Conservation (phyloP, 1,284 basidiomycete species). For the Amylostereum areolatum region DNA sequence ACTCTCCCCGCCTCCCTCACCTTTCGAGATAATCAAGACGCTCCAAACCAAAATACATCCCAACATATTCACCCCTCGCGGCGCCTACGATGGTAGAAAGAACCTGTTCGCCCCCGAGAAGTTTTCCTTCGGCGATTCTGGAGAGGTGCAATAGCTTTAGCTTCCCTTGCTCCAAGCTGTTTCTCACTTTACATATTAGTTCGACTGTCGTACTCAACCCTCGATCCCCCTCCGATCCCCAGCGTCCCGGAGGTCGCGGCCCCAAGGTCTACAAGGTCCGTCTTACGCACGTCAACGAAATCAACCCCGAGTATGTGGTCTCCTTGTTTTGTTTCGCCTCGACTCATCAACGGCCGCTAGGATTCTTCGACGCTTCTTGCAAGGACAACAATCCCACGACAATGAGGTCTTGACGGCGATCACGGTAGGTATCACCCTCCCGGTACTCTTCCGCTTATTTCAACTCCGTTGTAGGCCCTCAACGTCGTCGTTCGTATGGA, state of each 20-base stretch:
- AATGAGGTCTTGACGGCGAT: conserved; percentile 67
- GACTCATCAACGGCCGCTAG: conserved; percentile 27
- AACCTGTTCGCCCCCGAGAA: conserved; percentile 60
- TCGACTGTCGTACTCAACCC: conserved; percentile 51
- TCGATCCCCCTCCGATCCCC: conserved; percentile 14
- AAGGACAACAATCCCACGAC: conserved; percentile 63
- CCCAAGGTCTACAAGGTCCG: conserved; percentile 60
- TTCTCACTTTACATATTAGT: conserved; percentile 32
- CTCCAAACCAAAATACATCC: conserved; percentile 53
- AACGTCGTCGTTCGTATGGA: conserved; percentile 76
- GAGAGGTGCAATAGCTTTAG: conserved; percentile 8
- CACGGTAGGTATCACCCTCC: conserved; percentile 39
- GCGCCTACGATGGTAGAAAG: conserved; percentile 73
- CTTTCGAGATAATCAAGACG: conserved; percentile 55
- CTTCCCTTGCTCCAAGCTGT: neutral
- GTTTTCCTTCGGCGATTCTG: conserved; percentile 46
- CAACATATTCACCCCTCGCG: conserved; percentile 55
- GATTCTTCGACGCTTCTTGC: conserved; percentile 57
- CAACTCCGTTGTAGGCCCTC: conserved; percentile 40
- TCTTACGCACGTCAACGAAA: conserved; percentile 62
- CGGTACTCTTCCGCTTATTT: conserved; percentile 1
- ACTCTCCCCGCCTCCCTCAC: conserved; percentile 58
- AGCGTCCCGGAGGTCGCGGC: conserved; percentile 7
- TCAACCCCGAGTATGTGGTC: conserved; percentile 63
- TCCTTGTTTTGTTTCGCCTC: conserved; percentile 5